phyloP scores from a whole-genome alignment of 2,329 filamentous ascomycete genomes.

The Alternaria ethzedia region DNA sequence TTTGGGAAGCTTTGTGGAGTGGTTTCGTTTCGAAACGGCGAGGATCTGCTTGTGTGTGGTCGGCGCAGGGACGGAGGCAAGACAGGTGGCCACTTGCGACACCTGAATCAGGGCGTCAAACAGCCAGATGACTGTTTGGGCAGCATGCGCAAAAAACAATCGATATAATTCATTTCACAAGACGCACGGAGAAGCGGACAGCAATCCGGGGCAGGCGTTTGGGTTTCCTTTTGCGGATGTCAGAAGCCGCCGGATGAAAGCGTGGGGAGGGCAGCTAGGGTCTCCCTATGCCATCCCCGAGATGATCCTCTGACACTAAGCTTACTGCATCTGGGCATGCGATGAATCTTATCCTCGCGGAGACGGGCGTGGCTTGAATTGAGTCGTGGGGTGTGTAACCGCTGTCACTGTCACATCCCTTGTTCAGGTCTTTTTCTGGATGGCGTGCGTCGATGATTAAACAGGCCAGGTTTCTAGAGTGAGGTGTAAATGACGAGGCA shows the following conservation, averaged over 20 bases:
- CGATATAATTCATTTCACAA: not conserved
- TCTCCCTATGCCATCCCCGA: slow-evolving; percentile 30
- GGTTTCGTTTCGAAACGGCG: slow-evolving; percentile 27
- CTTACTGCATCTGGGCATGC: slow-evolving; percentile 22
- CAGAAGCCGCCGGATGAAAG: slow-evolving; percentile 26
- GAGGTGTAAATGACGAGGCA: slow-evolving; percentile 13
- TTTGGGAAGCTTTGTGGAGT: slow-evolving; percentile 24
- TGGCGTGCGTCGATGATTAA: not conserved
- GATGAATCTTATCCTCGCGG: slow-evolving; percentile 27
- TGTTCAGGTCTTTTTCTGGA: slow-evolving; percentile 12
- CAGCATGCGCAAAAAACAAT: slow-evolving; percentile 2
- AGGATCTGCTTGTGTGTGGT: not conserved
- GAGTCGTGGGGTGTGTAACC: slow-evolving; percentile 19
- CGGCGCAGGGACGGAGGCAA: slow-evolving; percentile 13
- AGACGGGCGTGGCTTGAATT: slow-evolving; percentile 21
- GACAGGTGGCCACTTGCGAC: slow-evolving; percentile 10
- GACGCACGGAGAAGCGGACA: slow-evolving; percentile 32
- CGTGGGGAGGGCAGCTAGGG: slow-evolving; percentile 24
- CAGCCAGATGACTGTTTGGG: slow-evolving; percentile 3
- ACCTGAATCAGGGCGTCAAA: slow-evolving; percentile 13
- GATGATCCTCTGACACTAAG: slow-evolving; percentile 30
- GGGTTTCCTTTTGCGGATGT: slow-evolving; percentile 22
- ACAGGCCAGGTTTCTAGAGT: not conserved
- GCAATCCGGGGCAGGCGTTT: slow-evolving; percentile 23
- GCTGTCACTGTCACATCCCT: slow-evolving; percentile 21